Evolutionary conservation across 2,329 filamentous ascomycete species (phyloP), one percentile per base, ranked within the genome.

Genomic region (Colletotrichum acutatum): DNA sequence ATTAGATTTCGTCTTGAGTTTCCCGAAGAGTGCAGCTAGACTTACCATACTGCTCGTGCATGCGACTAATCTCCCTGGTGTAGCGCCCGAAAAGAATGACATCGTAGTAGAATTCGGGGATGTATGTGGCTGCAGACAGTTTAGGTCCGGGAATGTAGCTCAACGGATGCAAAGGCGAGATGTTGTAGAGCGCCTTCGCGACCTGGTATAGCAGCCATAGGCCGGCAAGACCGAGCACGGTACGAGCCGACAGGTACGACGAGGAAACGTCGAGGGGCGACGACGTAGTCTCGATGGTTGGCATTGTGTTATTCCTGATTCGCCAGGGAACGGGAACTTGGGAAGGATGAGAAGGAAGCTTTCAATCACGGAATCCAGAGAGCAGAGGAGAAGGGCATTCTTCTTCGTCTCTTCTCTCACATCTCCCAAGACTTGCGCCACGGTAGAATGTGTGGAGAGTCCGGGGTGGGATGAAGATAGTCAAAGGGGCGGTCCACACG

Each of bases 101-200:
- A 65, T 85, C 83, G 60, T 82, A 79, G 62, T 81, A 85, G 7
- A 81, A 80, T 62, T 85, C 83, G 14, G 82, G 83, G 1, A 80
- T 66, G 52, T 82, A 83, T 8, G 79, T 82, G 4, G 77, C 78
- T 1, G 82, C 81, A 2, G 83, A 80, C 1, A 84, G 63, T 66
- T 75, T 81, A 0, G 82, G 82, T 0, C 83, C 83, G 5, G 83
- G 83, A 26, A 85, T 80, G 9, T 76, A 75, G 69, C 75, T 76
- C 26, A 85, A 73, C 1, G 83, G 83, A 62, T 85, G 83, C 19
- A 84, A 73, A 3, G 82, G 81, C 2, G 83, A 84, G 60, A 85
- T 74, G 65, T 84, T 84, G 76, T 84, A 79, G 8, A 78, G 59
- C 19, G 68, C 74, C 14, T 78, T 61, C 8, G 78, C 14, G 5